Base-by-base conservation (phyloP, 2,329 filamentous ascomycete species). In the Chaetomium strumarium region DNA sequence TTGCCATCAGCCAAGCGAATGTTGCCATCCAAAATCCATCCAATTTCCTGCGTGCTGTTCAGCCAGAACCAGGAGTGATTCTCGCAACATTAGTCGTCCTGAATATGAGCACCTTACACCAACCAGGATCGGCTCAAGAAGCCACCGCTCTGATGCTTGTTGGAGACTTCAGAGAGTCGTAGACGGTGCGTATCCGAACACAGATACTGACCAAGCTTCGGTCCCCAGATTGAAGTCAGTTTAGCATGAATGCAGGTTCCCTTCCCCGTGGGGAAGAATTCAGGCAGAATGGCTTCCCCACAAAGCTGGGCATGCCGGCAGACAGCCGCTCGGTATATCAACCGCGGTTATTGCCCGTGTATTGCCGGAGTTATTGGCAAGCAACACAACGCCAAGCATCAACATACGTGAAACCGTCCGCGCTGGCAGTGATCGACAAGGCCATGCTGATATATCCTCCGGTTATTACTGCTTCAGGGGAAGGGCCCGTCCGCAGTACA, bases 181-280 rank as follows among this genome's bases (percentile, higher is more conserved):
- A 24, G 24, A 24, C 24, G 24, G 24, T 7, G 4, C 24, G 24
- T 24, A 24, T 24, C n/a, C 7, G 24, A 7, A 24, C 24, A 24
- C 24, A 24, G 4, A 24, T 4, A 24, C 24, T 24, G 24, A 4
- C 7, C 24, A 7, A 4, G 24, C 4, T 24, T 7, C 7, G 24
- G 33, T 14, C 37, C 38, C 37, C 33, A 55, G 48, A 55, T 51
- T 51, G 44, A 20, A 13, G 53, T 30, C 67, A 66, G 46, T 68
- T 60, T 20, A 70, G 66, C 39, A 56, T 72, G 51, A 56, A 55
- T 55, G 33, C 30, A 3, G 24, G 39, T 36, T 31, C n/a, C 37
- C 34, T 31, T 47, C 46, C 50, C 54, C 34, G 40, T 41, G 42
- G 33, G 41, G 37, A 30, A n/a, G 34, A 30, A 56, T 56, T 56